Conservation (phyloP, 495 filamentous ascomycete species). For the Penicillium canariense region DNA sequence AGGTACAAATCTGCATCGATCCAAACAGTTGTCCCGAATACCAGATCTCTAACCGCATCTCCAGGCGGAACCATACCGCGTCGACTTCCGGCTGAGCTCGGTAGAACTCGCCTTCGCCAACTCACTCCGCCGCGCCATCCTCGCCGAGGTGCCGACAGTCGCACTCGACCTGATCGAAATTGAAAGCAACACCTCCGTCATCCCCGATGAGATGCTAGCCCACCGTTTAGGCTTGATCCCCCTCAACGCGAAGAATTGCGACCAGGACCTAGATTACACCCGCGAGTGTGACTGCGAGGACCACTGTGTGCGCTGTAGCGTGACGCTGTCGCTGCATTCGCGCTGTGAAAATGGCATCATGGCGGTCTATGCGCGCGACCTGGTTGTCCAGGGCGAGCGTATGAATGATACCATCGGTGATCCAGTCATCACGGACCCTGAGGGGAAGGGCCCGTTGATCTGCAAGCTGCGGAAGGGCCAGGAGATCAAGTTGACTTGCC, state of each 20-base stretch:
- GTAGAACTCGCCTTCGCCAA: slow-evolving; percentile 90
- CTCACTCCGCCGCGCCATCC: slow-evolving; percentile 85
- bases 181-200: slow-evolving; percentile 86
- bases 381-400: slow-evolving; percentile 61
- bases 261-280: slow-evolving; percentile 78
- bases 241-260: slow-evolving; percentile 77
- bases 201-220: slow-evolving; percentile 92
- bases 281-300: slow-evolving; percentile 95
- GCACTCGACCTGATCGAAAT: slow-evolving; percentile 95
- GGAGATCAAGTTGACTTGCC: slow-evolving; percentile 81
- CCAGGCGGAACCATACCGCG: slow-evolving; percentile 65
- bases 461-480: slow-evolving; percentile 86
- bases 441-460: slow-evolving; percentile 76
- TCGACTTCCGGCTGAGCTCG: slow-evolving; percentile 78
- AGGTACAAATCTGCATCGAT: slow-evolving; percentile 41
- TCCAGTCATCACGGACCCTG: slow-evolving; percentile 82
- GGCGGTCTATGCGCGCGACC: slow-evolving; percentile 85
- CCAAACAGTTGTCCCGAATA: neutral
- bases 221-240: slow-evolving; percentile 93
- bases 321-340: slow-evolving; percentile 77
- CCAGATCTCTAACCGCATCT: slow-evolving; percentile 2
- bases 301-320: slow-evolving; percentile 85
- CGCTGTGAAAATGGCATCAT: slow-evolving; percentile 81
- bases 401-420: slow-evolving; percentile 73
- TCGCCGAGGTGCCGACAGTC: slow-evolving; percentile 92